These are phyloP conservation scores for Atkinsonella hypoxylon DNA, from an alignment of 2,329 filamentous ascomycete species.

Conservation along the genomic window DNA sequence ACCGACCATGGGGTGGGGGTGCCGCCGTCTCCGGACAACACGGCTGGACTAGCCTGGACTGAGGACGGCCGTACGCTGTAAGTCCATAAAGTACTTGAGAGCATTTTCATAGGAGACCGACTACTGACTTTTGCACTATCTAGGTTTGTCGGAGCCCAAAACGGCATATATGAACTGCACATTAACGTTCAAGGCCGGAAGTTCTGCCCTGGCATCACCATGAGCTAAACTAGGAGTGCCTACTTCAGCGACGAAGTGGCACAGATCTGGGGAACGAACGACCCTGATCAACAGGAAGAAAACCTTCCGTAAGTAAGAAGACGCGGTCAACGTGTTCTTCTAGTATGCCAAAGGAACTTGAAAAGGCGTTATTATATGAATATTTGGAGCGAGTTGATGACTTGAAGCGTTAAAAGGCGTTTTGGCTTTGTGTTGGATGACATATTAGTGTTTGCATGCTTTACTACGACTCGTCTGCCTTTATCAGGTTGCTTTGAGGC, in stretches of 20 bases:
- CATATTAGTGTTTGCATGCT: background rate
- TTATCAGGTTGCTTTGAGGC: background rate
- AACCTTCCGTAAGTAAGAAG: background rate
- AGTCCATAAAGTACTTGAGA: slow-evolving; percentile 19
- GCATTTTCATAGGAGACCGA: background rate
- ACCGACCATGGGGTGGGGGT: slow-evolving; percentile 29
- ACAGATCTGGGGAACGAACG: too few relatives aligned
- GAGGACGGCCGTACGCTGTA: slow-evolving; percentile 47
- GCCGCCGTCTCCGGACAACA: slow-evolving; percentile 41
- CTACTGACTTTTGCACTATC: slow-evolving; percentile 11
- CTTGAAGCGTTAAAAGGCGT: slow-evolving; percentile 2
- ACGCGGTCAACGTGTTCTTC: background rate
- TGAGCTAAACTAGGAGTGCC: slow-evolving; percentile 28
- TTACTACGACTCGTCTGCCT: background rate
- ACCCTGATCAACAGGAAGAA: too few relatives aligned
- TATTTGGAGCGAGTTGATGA: background rate
- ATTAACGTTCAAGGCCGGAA: slow-evolving; percentile 53
- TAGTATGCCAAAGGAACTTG: background rate
- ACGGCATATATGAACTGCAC: slow-evolving; percentile 64
- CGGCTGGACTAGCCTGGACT: slow-evolving; percentile 50
- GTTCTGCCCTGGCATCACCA: slow-evolving; percentile 40
- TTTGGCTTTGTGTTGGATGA: slow-evolving; percentile 2
- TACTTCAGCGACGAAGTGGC: background rate
- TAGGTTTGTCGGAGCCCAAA: slow-evolving; percentile 53
- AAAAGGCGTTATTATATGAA: background rate